Percentiles rank a stretch among this genome's conserved stretches.
Conservation (phyloP, 2,329 filamentous ascomycete genomes). For the Trichophyton rubrum region DNA sequence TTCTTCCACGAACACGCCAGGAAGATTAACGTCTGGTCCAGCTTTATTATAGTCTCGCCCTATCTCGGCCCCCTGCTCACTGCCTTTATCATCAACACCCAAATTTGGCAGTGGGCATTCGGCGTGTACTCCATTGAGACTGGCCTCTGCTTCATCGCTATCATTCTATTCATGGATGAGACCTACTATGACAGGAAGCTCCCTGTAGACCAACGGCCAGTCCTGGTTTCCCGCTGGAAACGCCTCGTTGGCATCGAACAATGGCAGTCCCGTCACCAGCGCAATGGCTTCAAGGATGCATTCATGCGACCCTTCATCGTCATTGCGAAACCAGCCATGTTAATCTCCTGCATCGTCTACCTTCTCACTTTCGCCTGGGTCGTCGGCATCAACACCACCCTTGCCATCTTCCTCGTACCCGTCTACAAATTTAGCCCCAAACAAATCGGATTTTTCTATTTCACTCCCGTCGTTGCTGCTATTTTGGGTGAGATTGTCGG, state of each 20-base stretch:
- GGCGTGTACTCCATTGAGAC: conserved; percentile 26
- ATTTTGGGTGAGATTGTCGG: conserved; percentile 43
- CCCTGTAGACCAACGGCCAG: conserved; percentile 20
- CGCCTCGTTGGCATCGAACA: conserved; percentile 28
- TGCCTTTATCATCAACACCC: conserved; percentile 28
- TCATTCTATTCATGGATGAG: conserved; percentile 27
- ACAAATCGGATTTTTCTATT: conserved; percentile 46
- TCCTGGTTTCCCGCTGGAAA: conserved; percentile 19
- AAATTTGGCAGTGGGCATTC: conserved; percentile 27
- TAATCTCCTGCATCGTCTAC: conserved; percentile 28
- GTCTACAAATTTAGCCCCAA: conserved; percentile 41
- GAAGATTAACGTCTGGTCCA: conserved; percentile 31
- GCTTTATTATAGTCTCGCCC: conserved; percentile 25
- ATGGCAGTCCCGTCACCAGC: conserved; percentile 17
- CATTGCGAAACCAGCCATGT: conserved; percentile 28
- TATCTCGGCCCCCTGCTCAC: conserved; percentile 24
- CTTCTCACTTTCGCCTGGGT: conserved; percentile 32
- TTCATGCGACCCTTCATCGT: conserved; percentile 26
- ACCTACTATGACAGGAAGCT: conserved; percentile 29
- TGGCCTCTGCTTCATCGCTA: conserved; percentile 22
- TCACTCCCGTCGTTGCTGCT: conserved; percentile 44
- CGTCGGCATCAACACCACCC: conserved; percentile 44
- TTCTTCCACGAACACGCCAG: conserved; percentile 31
- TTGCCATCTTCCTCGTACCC: conserved; percentile 40
- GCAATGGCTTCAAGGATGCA: conserved; percentile 25